phyloP scores from a whole-genome alignment of 495 filamentous ascomycete genomes.

The Niebla homalea region DNA sequence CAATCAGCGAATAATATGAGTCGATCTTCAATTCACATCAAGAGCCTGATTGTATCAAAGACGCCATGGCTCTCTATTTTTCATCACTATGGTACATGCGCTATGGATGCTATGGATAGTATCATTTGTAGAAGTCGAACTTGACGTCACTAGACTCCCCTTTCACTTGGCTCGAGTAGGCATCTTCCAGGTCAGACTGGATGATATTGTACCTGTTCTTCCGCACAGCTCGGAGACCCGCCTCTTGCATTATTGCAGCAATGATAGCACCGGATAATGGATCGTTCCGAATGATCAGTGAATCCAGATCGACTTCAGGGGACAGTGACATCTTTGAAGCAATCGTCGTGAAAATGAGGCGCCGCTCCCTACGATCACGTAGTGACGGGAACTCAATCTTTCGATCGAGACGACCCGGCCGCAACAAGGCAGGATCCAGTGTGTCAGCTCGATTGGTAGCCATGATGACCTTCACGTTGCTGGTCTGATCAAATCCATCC shows the following conservation, averaged over 20 bases:
- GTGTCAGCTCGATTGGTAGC: slow-evolving; percentile 97
- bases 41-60: too few species aligned
- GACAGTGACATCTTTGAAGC: slow-evolving; percentile 91
- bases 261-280: slow-evolving; percentile 91
- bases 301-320: slow-evolving; percentile 92
- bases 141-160: slow-evolving; percentile 53
- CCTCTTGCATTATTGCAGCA: slow-evolving; percentile 98
- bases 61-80: too few species aligned
- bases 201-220: slow-evolving; percentile 99
- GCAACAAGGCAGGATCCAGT: slow-evolving; percentile 82
- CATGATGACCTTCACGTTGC: slow-evolving; percentile 99
- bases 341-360: slow-evolving; percentile 92
- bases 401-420: slow-evolving; percentile 86
- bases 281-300: slow-evolving; percentile 90
- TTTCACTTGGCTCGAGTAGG: slow-evolving; percentile 92
- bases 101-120: too few species aligned
- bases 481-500: slow-evolving; percentile 97
- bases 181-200: slow-evolving; percentile 87
- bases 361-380: slow-evolving; percentile 80
- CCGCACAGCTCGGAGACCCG: slow-evolving; percentile 82
- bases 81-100: too few species aligned
- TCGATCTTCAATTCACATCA: too few species aligned
- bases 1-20: too few species aligned
- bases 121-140: slow-evolving; percentile 45
- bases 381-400: slow-evolving; percentile 97